Conservation (phyloP, 1,284 basidiomycete species). For the Melampsora allii-populina region DNA sequence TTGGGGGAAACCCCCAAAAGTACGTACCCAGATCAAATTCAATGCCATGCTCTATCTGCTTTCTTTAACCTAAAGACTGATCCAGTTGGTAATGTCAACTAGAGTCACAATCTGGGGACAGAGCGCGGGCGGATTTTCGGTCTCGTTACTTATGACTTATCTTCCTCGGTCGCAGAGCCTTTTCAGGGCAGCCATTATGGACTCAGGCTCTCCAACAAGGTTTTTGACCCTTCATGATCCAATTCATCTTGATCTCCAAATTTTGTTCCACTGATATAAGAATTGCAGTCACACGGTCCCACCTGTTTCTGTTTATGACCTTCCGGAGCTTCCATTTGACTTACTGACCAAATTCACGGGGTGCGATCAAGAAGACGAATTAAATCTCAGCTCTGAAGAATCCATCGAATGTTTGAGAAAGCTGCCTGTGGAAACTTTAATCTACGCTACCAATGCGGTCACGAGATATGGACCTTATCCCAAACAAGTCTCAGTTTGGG, state of each 20-base stretch:
- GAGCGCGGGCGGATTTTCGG: constrained; percentile 31
- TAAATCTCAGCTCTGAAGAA: background rate
- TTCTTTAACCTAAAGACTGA: background rate
- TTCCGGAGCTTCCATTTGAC: constrained; percentile 46
- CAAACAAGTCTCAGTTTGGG: constrained; percentile 24
- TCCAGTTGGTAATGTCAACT: background rate
- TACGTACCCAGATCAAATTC: constrained; percentile 18
- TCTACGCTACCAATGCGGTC: constrained; percentile 13
- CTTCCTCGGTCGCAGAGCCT: constrained; percentile 41
- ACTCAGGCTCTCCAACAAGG: constrained; percentile 52
- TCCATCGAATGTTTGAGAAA: constrained; percentile 23
- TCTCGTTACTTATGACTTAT: constrained; percentile 22
- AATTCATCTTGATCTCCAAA: background rate
- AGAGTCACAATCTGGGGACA: constrained; percentile 41
- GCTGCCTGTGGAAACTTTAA: background rate
- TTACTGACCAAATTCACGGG: constrained; percentile 42
- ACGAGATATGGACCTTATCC: constrained; percentile 14
- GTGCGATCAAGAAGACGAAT: constrained; percentile 2
- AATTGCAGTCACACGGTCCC: constrained; percentile 35
- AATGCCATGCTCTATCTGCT: background rate
- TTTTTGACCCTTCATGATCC: constrained; percentile 45
- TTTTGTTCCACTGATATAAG: background rate
- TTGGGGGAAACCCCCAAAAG: constrained; percentile 65
- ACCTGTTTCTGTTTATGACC: constrained; percentile 45
- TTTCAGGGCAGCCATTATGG: constrained; percentile 54